phyloP scores from a whole-genome alignment of 176 grass and related monocot species.

The Thinopyrum elongatum region DNA sequence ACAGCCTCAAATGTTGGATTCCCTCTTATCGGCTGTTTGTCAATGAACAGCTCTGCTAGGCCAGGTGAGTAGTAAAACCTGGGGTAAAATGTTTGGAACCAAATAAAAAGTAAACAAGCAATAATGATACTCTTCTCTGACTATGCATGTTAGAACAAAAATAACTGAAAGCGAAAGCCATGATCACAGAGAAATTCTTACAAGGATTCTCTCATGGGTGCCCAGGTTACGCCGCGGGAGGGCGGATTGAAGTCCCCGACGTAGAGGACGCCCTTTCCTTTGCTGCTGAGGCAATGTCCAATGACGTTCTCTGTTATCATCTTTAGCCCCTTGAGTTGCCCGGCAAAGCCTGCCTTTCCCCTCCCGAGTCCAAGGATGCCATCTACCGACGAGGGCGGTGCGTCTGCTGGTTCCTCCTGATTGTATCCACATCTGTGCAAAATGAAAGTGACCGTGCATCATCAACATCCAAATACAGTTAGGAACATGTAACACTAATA shows the following conservation, averaged over 20 bases:
- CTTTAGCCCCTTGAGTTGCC: constrained; percentile 73
- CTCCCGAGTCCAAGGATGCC: constrained; percentile 82
- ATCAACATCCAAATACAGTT: neutral
- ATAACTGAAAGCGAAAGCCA: neutral
- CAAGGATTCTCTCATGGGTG: constrained; percentile 33
- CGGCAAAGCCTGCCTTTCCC: constrained; percentile 58
- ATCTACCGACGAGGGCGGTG: constrained; percentile 32
- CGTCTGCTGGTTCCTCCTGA: constrained; percentile 42
- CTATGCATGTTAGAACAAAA: neutral
- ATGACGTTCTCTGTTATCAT: constrained; percentile 69
- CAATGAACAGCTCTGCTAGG: constrained; percentile 55
- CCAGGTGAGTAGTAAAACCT: constrained; percentile 96
- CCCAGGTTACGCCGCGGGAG: constrained; percentile 51
- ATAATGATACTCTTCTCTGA: neutral
- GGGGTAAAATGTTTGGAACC: neutral
- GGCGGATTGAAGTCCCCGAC: constrained; percentile 74
- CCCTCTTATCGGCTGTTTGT: constrained; percentile 36
- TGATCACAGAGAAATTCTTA: neutral
- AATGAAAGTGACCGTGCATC: neutral
- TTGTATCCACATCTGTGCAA: constrained; percentile 75
- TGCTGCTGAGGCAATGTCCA: constrained; percentile 75
- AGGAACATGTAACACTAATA: neutral
- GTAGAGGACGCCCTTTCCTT: constrained; percentile 69
- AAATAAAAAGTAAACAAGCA: neutral
- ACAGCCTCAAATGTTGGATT: constrained; percentile 72